Base-by-base conservation (phyloP, 257 asterid genomes). In the Solanum virginianum region DNA sequence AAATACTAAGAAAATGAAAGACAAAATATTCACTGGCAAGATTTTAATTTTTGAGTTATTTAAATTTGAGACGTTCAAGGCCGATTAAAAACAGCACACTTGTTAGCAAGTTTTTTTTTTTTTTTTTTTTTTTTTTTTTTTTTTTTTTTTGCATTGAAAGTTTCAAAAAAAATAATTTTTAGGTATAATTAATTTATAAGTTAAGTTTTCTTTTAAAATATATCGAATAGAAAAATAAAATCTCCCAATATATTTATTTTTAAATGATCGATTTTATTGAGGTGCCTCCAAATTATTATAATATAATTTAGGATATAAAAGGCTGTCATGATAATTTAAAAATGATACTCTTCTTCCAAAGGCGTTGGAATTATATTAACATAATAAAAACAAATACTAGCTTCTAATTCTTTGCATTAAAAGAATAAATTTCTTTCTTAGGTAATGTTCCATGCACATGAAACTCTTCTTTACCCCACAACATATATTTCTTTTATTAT, bases 381-480 rank as follows among this genome's bases (percentile, higher is more conserved):
- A 87, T 68, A 80, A 80, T 89, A 85, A 91, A 69, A 89, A 89
- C 95, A 93, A 91, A 88, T 88, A 87, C 94, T 89, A 88, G 5
- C 90, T 87, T 90, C 90, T 81, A 79, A 88, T 86, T 80, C 85
- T 83, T 65, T 92, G 91, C 94, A 92, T 93, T 85, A 88, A 91
- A 93, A 92, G 90, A 81, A 87, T 93, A 87, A 90, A 87, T 74
- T 85, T 82, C 18, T 85, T 86, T 36, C 86, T 83, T 57, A 47
- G 70, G 87, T 80, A 68, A 18, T 83, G 80, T 86, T 87, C 89
- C 93, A 90, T 88, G 90, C 93, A 93, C 94, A 91, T 93, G 97
- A 92, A 85, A 85, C 87, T 81, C 85, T 55, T 82, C 83, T 24
- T 36, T 6, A 26, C 65, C 84, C 68, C 74, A 59, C 47, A 81